Evolutionary conservation across 1,139 yeast species (phyloP).

Genomic region (Nakaseomyces nivariensis): DNA sequence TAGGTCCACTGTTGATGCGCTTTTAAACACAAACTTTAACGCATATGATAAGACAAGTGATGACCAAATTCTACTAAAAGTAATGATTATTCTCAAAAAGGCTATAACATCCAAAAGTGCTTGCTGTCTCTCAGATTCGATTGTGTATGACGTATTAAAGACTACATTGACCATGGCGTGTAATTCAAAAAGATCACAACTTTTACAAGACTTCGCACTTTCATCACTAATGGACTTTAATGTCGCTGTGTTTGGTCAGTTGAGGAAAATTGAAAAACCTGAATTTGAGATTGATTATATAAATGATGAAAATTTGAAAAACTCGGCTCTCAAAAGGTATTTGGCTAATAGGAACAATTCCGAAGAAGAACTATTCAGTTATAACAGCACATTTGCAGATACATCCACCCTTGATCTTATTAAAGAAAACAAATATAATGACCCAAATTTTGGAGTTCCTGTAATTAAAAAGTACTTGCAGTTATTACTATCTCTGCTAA

Average conservation of each 20-base stretch:
- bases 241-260: constrained; percentile 51
- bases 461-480: constrained; percentile 39
- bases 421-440: background rate
- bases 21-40: constrained; percentile 90
- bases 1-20: constrained; percentile 50
- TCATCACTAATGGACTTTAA: constrained; percentile 66
- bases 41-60: constrained; percentile 89
- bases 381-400: background rate
- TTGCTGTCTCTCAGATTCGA: constrained; percentile 59
- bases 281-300: constrained; percentile 22
- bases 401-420: background rate
- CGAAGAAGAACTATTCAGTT: background rate
- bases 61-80: constrained; percentile 79
- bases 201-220: constrained; percentile 80
- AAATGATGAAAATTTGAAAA: constrained; percentile 27
- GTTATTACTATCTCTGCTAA: constrained; percentile 66
- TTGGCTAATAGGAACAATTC: constrained; percentile 8
- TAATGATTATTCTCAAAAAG: constrained; percentile 60
- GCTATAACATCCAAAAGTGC: constrained; percentile 56
- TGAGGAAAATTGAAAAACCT: constrained; percentile 45
- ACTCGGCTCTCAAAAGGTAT: constrained; percentile 18
- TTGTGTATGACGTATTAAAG: constrained; percentile 77
- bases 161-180: constrained; percentile 90
- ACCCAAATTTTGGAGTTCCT: constrained; percentile 27
- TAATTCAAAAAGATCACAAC: constrained; percentile 82